Evolutionary conservation across 495 filamentous ascomycete genomes (phyloP), one percentile per base, ranked within the genome.

Genomic region (Ascodesmis nigricans): DNA sequence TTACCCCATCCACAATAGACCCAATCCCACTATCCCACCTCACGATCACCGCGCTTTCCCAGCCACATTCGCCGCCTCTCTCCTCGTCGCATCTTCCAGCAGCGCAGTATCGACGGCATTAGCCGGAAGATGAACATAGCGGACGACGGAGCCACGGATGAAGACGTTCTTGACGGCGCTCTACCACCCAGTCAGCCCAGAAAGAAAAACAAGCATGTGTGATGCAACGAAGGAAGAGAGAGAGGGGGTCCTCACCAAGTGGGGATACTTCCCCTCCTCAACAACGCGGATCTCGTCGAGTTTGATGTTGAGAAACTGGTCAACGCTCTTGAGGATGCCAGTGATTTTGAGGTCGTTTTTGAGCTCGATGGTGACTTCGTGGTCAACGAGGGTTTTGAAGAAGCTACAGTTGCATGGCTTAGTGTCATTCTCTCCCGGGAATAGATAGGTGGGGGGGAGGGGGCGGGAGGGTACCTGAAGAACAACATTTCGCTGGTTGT

Each of bases 221-320:
- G 21, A 31, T 0, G 7, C 7, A 42, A 14, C 22, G 17, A 18
- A 26, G n/a, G n/a, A n/a, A 33, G 25, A 33, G 29, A 20, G 15
- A 36, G 17, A 20, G 19, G 13, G 17, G 2, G 8, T 23, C 55
- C 70, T 35, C 46, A 81, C 77, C 51, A 97, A 55, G 54, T 95
- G 87, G 15, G 87, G 90, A 49, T 90, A 95, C 53, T 78, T 78
- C 46, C 77, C 55, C 54, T 95, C 78, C 32, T 97, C 87, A 20
- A 90, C 60, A 10, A 92, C 82, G 43, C 71, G 65, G 43, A 95
- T 82, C 52, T 93, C 77, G 52, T 97, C 84, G 23, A 95, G 69
- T 61, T 95, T 95, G 62, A 97, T 95, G 60, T 97, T 97, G 43
- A 97, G 71, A 58, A 82, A 97, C 55, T 95, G 90, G 56, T 97